These are phyloP conservation scores for Potentilla sterilis DNA, from an alignment of 306 rosid species.

Conservation along the genomic window DNA sequence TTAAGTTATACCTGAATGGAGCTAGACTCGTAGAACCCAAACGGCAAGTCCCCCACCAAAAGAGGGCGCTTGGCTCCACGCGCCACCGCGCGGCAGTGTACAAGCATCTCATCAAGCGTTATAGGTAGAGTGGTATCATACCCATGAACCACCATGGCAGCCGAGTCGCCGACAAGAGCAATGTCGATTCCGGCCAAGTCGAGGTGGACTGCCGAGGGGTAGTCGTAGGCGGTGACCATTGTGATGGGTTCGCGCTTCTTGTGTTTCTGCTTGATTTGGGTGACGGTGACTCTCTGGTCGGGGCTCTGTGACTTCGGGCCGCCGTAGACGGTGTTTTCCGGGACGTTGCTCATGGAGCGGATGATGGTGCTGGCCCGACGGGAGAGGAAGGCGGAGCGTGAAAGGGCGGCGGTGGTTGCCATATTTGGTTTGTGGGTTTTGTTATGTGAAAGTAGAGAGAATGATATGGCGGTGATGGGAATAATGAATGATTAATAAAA, in stretches of 20 bases:
- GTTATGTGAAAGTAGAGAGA: neutral
- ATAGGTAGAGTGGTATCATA: conserved; percentile 80
- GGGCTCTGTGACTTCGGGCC: conserved; percentile 57
- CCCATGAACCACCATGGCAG: conserved; percentile 95
- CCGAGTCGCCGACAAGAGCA: conserved; percentile 86
- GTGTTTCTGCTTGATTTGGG: conserved; percentile 55
- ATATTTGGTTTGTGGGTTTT: neutral
- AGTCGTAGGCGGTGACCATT: conserved; percentile 92
- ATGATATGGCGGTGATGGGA: too few species aligned
- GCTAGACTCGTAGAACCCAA: conserved; percentile 75
- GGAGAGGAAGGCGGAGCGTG: conserved; percentile 19
- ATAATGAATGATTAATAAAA: too few species aligned
- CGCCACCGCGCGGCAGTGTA: conserved; percentile 79
- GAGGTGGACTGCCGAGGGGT: conserved; percentile 77
- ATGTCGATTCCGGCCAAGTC: conserved; percentile 65
- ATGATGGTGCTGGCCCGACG: conserved; percentile 18
- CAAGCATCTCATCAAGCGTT: conserved; percentile 65
- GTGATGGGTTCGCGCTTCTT: conserved; percentile 61
- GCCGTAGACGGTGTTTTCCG: conserved; percentile 74
- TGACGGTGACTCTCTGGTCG: conserved; percentile 55
- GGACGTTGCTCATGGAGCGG: conserved; percentile 72
- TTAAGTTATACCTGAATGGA: conserved; percentile 48
- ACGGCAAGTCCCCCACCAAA: conserved; percentile 81
- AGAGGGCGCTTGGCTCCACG: conserved; percentile 82
- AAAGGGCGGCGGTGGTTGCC: conserved; percentile 18